Percentiles rank a stretch among this genome's conserved stretches.
Evolutionary conservation across 2,329 filamentous ascomycete species (phyloP).

Genomic region (Fusarium sp.): DNA sequence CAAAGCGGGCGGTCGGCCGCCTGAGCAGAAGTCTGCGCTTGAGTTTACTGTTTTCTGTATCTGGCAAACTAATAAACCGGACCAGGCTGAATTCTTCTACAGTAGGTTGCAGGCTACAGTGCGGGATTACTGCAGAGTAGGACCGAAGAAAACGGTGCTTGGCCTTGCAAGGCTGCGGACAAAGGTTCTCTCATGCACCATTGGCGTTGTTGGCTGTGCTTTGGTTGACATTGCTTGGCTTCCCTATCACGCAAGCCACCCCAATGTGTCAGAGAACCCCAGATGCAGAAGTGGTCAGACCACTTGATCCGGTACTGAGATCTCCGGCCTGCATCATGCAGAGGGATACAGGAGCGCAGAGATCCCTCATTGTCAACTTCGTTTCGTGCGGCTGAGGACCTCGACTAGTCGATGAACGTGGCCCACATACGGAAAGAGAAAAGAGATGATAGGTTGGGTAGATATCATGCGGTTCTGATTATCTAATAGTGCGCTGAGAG

Average conservation of each 20-base stretch:
- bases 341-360: conserved; percentile 21
- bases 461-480: conserved; percentile 2
- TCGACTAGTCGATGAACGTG: conserved; percentile 10
- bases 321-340: conserved; percentile 5
- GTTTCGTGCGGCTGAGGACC: conserved; percentile 24
- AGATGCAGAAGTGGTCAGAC: not conserved
- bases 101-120: conserved; percentile 4
- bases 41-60: conserved; percentile 16
- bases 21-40: conserved; percentile 30
- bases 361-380: conserved; percentile 15
- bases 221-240: not conserved
- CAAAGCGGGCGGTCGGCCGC: conserved; percentile 39
- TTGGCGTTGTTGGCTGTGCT: conserved; percentile 7
- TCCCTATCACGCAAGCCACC: not conserved
- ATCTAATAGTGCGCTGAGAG: conserved; percentile 6
- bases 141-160: conserved; percentile 20
- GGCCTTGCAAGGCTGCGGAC: conserved; percentile 25
- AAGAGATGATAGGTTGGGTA: not conserved
- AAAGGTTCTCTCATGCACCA: not conserved
- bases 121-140: conserved; percentile 24
- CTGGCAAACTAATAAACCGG: conserved; percentile 12
- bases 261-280: not conserved
- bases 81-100: conserved; percentile 10
- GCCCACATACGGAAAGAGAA: conserved; percentile 21
- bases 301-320: not conserved